Base-by-base conservation (phyloP, 371 early-diverging fungal genomes). In the Vairimorpha ceranae region DNA sequence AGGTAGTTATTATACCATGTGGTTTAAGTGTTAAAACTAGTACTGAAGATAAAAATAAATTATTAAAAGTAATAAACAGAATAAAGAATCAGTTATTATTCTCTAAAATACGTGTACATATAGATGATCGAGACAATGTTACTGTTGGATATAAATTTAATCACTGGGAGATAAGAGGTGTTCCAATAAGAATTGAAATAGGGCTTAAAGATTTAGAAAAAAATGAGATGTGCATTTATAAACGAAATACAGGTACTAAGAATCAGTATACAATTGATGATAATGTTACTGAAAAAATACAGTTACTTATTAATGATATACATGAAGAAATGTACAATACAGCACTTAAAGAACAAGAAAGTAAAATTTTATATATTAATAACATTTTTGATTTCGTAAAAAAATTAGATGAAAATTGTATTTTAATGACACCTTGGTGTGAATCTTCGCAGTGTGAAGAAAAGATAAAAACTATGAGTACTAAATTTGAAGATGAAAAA, bases 71-170 rank as follows among this genome's bases (percentile, higher is more conserved):
- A 32, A 67, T 93, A 30, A 78, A 87, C 65, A 87, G 86, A 41
- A 72, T 83, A n/a, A 30, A 74, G 32, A 64, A 89, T 85, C 72
- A 87, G 88, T 76, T 88, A 88, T 54, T 88, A 87, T 43, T 86
- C 89, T 87, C 85, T 32, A 93, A 92, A 41, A 83, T 97, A 48
- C 87, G 94, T 67, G 89, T 88, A 76, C 90, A 92, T 85, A 82
- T 90, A 29, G 99, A 99, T 83, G 74, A 88, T 71, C 87, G 95
- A 61, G 89, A 90, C 36, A 91, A 89, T 83, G 90, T 92, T 86
- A 91, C 93, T 56, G 92, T 94, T 69, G 97, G 96, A 25, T 94
- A 89, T 89, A 99, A 99, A 87, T 99, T 91, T 88, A 97, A 94
- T 86, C 94, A 97, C 87, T 99, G 98, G 98, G 98, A 99, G 85